phyloP scores from a whole-genome alignment of 2,329 filamentous ascomycete genomes.

The Fusarium austroafricanum region DNA sequence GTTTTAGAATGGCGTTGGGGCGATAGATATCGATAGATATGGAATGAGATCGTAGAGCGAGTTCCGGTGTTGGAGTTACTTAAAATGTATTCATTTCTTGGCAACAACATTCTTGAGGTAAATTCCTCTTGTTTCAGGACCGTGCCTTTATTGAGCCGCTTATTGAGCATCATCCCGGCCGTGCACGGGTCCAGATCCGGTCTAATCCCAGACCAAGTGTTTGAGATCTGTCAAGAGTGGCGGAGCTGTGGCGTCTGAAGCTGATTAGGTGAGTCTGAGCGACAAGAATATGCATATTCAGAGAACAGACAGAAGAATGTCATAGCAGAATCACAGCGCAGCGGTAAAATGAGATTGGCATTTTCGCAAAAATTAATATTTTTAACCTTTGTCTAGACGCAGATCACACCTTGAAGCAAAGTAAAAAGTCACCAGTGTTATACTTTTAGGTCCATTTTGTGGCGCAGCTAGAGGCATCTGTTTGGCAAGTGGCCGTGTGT shows the following conservation, averaged over 20 bases:
- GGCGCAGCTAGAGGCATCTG: slow-evolving; percentile 23
- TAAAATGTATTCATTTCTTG: not conserved
- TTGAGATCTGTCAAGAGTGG: slow-evolving; percentile 22
- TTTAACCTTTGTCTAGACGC: too few species aligned
- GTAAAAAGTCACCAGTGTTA: slow-evolving; percentile 10
- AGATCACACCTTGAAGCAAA: not conserved
- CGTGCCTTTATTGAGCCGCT: not conserved
- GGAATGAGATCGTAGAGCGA: slow-evolving; percentile 18
- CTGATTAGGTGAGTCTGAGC: not conserved
- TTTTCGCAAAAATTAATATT: not conserved
- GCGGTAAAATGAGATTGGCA: not conserved
- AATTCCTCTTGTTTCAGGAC: slow-evolving; percentile 17
- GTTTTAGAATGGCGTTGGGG: slow-evolving; percentile 26
- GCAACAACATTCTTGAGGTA: not conserved
- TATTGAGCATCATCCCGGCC: not conserved
- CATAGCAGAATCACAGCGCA: too few species aligned
- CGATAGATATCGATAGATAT: slow-evolving; percentile 8
- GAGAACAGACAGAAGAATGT: not conserved
- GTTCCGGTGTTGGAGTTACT: slow-evolving; percentile 8
- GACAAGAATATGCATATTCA: not conserved
- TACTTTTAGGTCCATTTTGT: slow-evolving; percentile 18
- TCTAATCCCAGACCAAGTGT: slow-evolving; percentile 9
- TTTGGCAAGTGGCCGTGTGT: not conserved
- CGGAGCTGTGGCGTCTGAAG: slow-evolving; percentile 18
- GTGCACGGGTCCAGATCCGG: slow-evolving; percentile 16